Base-by-base conservation (phyloP, 2,329 filamentous ascomycete genomes). In the Cytospora schulzeri region DNA sequence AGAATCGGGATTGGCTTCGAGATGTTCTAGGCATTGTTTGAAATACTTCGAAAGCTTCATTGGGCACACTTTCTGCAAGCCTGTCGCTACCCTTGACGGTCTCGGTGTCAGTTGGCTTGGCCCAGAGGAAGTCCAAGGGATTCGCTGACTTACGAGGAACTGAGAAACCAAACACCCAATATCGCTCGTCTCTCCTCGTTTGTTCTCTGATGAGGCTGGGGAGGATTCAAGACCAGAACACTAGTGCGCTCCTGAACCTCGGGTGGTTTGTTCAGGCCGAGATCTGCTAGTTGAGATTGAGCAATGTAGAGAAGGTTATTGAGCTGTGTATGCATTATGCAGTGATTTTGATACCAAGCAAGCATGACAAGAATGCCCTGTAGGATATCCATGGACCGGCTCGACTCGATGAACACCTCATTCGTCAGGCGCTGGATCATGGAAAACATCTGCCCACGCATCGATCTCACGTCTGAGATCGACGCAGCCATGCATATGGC, bases 341-440 rank as follows among this genome's bases (percentile, higher is more conserved):
- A 85, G 69, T 85, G 83, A 58, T 85, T 81, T 55, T 85, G 83
- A 62, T 84, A 83, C 76, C 78, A 85, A 0, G 78, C 78, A 2
- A 83, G 67, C 29, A 84, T 77, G 0, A 84, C 76, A 3, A 85
- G 70, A 3, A 85, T 77, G 0, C 81, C 80, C 62, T 81, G 75
- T 0, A 85, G 71, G 2, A 85, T 70, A 63, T 85, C 83, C 14
- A 85, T 67, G 0, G 82, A 84, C 19, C 81, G 73, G 60, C 83
- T 80, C 0, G 80, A 81, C 1, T 80, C 75, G 52, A 84, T 76
- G 15, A 85, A 71, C 75, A 84, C 78, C 63, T 79, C 75, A 33
- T 85, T 81, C 2, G 80, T 75, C 15, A 85, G 70, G 50, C 81
- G 76, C 24, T 71, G 73, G 70, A 82, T 79, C 28, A 85, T 71